Evolutionary conservation across 768 basidiomycete species (phyloP).

Genomic region (Mrakia gelida): DNA sequence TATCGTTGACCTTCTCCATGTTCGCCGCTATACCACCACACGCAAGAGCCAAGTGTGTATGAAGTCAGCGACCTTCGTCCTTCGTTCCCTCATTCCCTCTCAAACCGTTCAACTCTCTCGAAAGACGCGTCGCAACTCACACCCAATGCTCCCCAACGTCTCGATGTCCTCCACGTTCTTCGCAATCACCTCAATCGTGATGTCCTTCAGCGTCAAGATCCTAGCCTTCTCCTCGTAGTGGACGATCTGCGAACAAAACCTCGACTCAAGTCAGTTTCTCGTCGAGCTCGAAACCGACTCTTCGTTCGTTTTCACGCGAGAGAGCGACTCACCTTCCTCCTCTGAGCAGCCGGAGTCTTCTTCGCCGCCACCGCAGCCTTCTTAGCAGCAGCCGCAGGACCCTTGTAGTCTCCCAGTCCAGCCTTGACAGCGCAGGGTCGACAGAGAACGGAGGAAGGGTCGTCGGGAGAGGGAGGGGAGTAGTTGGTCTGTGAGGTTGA

Average conservation of each 20-base stretch:
- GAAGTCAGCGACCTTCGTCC: no score
- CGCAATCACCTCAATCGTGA: conserved; percentile 81
- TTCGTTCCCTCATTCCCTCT: no score
- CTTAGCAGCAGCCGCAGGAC: conserved; percentile 23
- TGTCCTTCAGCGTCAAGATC: conserved; percentile 64
- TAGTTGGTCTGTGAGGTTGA: conserved; percentile 96
- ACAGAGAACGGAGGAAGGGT: conserved; percentile 70
- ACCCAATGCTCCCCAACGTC: conserved; percentile 71
- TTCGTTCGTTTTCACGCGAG: background rate
- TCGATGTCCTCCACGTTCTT: conserved; percentile 78
- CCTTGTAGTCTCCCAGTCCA: conserved; percentile 73
- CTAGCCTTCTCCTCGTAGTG: conserved; percentile 59
- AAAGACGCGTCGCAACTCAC: background rate
- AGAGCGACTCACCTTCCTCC: conserved; percentile 50
- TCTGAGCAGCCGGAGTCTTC: conserved; percentile 31
- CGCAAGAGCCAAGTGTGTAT: background rate
- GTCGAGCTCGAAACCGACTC: background rate
- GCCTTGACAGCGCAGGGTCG: conserved; percentile 73
- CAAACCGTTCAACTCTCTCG: background rate
- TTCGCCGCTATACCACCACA: conserved; percentile 52
- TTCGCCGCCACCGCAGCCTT: conserved; percentile 61
- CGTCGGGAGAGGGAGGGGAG: conserved; percentile 66
- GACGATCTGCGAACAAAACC: conserved; percentile 47
- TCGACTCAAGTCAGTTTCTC: background rate
- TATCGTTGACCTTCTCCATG: conserved; percentile 58